These are phyloP conservation scores for Adansonia rubrostipa DNA, from an alignment of 441 rosid genomes.

Conservation along the genomic window DNA sequence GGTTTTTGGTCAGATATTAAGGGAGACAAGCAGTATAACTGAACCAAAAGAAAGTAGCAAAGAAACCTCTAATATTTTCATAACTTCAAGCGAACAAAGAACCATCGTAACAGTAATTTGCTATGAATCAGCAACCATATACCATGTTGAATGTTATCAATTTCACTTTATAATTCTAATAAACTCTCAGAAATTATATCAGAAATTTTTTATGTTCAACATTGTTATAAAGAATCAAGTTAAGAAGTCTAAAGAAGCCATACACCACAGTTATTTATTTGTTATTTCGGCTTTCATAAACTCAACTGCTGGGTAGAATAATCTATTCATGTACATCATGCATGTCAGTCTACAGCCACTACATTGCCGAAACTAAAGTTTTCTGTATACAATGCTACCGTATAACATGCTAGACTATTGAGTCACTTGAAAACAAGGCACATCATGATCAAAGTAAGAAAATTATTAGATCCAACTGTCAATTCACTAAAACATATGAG, in stretches of 20 bases:
- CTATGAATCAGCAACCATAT: conserved; percentile 7
- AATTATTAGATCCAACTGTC: conserved; percentile 8
- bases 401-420: conserved; percentile 16
- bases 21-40: conserved; percentile 12
- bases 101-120: background rate
- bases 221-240: background rate
- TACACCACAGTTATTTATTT: background rate
- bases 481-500: conserved; percentile 15
- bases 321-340: conserved; percentile 6
- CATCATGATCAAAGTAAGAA: background rate
- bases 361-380: background rate
- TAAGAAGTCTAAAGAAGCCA: background rate
- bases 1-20: conserved; percentile 2
- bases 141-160: conserved; percentile 18
- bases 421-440: conserved; percentile 16
- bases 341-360: conserved; percentile 18
- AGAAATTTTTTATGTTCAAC: background rate
- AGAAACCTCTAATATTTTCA: conserved; percentile 6
- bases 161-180: conserved; percentile 10
- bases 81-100: conserved; percentile 10
- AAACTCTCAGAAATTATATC: conserved; percentile 2
- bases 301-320: conserved; percentile 7
- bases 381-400: conserved; percentile 14
- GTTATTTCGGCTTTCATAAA: conserved; percentile 12
- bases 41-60: conserved; percentile 17